Conservation (phyloP, 306 rosid genomes). For the Inga oerstediana region DNA sequence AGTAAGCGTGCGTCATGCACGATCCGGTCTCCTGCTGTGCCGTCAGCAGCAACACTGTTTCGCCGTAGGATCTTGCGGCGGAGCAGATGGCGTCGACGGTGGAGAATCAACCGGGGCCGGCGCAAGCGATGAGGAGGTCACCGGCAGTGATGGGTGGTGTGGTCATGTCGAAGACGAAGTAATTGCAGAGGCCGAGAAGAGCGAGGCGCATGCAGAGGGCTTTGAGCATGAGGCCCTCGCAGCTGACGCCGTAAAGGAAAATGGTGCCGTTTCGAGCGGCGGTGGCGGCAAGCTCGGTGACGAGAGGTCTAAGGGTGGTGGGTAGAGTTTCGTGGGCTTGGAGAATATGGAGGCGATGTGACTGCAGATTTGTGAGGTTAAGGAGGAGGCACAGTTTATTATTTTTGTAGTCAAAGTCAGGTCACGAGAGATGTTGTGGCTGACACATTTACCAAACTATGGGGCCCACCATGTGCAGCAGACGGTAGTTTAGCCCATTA, state of each 20-base stretch:
- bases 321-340: slow-evolving; percentile 59
- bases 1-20: slow-evolving; percentile 69
- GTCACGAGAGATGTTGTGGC: no score
- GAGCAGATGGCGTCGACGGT: slow-evolving; percentile 83
- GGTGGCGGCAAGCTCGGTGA: slow-evolving; percentile 51
- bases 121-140: slow-evolving; percentile 84
- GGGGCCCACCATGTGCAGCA: no score
- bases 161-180: slow-evolving; percentile 84
- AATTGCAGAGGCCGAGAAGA: slow-evolving; percentile 76
- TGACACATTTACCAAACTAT: no score
- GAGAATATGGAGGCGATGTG: slow-evolving; percentile 74
- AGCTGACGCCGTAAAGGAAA: slow-evolving; percentile 88
- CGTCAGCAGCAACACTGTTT: slow-evolving; percentile 72
- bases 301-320: slow-evolving; percentile 59
- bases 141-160: slow-evolving; percentile 65
- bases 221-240: slow-evolving; percentile 88
- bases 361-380: slow-evolving; percentile 67
- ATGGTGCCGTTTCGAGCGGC: slow-evolving; percentile 51
- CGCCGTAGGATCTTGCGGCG: slow-evolving; percentile 64
- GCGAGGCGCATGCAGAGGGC: slow-evolving; percentile 85
- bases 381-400: background rate
- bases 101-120: slow-evolving; percentile 90
- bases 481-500: no score
- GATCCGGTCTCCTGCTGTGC: slow-evolving; percentile 84
- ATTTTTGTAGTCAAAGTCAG: no score